phyloP scores from a whole-genome alignment of 2,329 filamentous ascomycete species.

The Graphium sp. region DNA sequence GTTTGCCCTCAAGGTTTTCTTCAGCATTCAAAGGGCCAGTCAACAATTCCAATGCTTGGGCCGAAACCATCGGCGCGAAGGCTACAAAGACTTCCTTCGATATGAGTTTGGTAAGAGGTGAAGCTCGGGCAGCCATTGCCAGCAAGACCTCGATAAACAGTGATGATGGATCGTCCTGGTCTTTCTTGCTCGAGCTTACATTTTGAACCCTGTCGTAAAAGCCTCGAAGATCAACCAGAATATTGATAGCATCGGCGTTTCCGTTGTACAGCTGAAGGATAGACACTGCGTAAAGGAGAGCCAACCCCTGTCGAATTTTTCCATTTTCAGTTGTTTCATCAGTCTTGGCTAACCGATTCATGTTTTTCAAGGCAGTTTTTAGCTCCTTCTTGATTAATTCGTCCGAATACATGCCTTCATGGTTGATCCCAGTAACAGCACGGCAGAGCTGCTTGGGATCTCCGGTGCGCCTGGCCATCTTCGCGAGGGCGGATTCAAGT shows the following conservation, averaged over 20 bases:
- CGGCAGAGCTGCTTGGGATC: conserved; percentile 35
- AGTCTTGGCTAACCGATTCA: conserved; percentile 21
- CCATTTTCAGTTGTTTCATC: conserved; percentile 11
- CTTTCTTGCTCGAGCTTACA: conserved; percentile 7
- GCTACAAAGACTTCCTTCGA: conserved; percentile 76
- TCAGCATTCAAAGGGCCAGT: conserved; percentile 2
- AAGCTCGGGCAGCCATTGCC: conserved; percentile 73
- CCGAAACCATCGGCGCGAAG: conserved; percentile 60
- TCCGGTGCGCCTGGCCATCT: conserved; percentile 32
- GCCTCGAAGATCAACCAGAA: conserved; percentile 65
- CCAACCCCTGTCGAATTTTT: conserved; percentile 45
- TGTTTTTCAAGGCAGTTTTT: conserved; percentile 23
- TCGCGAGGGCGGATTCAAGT: conserved; percentile 39
- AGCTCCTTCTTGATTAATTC: conserved; percentile 24
- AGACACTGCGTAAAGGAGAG: conserved; percentile 67
- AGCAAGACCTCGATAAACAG: conserved; percentile 60
- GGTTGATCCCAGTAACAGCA: conserved; percentile 34
- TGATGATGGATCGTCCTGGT: not conserved
- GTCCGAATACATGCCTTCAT: conserved; percentile 33
- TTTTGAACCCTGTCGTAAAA: conserved; percentile 53
- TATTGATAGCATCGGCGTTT: conserved; percentile 68
- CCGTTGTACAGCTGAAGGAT: conserved; percentile 83
- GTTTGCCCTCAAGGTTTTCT: conserved; percentile 1
- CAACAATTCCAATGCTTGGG: conserved; percentile 49
- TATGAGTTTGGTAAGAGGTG: conserved; percentile 67